Conservation (phyloP, 176 grass and related monocot species). For the Echinochloa phyllopogon region DNA sequence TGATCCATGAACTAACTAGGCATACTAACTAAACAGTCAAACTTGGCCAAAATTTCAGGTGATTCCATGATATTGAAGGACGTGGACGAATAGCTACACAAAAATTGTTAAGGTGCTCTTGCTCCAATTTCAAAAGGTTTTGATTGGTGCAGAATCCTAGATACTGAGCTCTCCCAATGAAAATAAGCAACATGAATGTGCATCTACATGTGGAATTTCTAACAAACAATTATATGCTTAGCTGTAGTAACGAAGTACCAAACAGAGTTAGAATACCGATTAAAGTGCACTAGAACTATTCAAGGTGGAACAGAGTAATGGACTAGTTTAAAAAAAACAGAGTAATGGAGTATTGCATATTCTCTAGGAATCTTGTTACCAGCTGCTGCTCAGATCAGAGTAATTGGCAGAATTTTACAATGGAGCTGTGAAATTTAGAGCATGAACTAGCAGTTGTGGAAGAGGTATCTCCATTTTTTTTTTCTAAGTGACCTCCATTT, state of each 20-base stretch:
- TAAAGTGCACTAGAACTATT: not conserved
- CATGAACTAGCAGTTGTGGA: not conserved
- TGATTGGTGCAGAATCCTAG: not conserved
- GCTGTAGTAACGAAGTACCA: not conserved
- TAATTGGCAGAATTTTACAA: not conserved
- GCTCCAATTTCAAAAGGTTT: not conserved
- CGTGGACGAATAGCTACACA: not conserved
- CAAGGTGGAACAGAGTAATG: slow-evolving; percentile 5
- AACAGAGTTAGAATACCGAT: not conserved
- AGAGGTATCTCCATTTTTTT: not conserved
- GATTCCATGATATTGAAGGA: not conserved
- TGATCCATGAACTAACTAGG: slow-evolving; percentile 1
- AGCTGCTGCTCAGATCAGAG: not conserved
- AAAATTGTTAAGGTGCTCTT: not conserved
- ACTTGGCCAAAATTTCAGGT: not conserved
- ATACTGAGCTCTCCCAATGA: not conserved
- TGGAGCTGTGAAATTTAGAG: not conserved
- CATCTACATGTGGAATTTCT: not conserved
- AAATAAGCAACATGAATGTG: not conserved
- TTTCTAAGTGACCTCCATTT: not conserved
- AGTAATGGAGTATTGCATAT: not conserved
- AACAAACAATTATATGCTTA: not conserved
- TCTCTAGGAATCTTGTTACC: not conserved
- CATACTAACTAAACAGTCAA: slow-evolving; percentile 1
- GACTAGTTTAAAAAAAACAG: no score